These are phyloP conservation scores for Ricinus communis DNA, from an alignment of 345 rosid genomes.

Conservation along the genomic window DNA sequence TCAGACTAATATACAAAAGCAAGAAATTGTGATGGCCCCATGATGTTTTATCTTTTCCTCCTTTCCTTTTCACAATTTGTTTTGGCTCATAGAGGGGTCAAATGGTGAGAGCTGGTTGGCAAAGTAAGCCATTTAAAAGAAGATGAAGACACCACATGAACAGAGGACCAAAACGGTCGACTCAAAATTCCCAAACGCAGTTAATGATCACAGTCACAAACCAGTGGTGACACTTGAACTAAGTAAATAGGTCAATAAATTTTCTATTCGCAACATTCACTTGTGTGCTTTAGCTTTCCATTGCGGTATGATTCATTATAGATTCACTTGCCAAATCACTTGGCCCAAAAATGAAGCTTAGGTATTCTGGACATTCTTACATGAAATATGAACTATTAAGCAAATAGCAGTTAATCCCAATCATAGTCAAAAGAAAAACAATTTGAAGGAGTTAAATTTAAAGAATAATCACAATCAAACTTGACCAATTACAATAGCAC, in stretches of 20 bases:
- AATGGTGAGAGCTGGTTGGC: too few species aligned
- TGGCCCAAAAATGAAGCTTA: not conserved
- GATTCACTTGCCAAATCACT: not conserved
- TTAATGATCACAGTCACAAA: not conserved
- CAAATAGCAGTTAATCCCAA: not conserved
- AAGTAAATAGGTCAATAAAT: too few species aligned
- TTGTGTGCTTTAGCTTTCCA: not conserved
- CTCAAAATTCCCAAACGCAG: not conserved
- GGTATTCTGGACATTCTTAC: not conserved
- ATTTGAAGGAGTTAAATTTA: too few species aligned
- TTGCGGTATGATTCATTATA: not conserved
- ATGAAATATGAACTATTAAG: not conserved
- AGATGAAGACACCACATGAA: too few species aligned
- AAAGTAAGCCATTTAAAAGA: too few species aligned
- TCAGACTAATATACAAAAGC: too few species aligned
- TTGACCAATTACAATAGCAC: not conserved
- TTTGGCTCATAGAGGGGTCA: too few species aligned
- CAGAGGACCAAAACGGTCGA: not conserved
- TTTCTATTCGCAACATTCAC: not conserved
- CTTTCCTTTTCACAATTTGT: too few species aligned
- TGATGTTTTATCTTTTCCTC: too few species aligned
- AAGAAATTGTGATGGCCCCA: too few species aligned
- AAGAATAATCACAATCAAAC: too few species aligned
- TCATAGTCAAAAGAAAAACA: not conserved
- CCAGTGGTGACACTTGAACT: too few species aligned